Percentiles rank a stretch among this genome's conserved stretches.
Conservation (phyloP, 1,284 basidiomycete genomes). For the Cutaneotrichosporon sp. region DNA sequence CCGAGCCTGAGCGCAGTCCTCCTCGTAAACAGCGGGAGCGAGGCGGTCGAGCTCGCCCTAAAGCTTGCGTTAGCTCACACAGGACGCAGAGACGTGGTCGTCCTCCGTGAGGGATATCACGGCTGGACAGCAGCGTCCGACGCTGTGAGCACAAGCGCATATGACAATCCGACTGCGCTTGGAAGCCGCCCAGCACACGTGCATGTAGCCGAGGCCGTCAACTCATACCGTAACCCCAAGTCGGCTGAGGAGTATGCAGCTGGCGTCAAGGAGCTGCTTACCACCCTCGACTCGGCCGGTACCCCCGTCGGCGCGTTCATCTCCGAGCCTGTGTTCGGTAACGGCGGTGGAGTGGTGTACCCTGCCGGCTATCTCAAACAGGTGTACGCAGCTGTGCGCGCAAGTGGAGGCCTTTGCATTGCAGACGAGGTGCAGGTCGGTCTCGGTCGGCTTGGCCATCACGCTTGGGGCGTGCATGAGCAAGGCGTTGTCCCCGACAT, state of each 20-base stretch:
- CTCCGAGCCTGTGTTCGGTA: conserved; percentile 21
- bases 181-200: conserved; percentile 14
- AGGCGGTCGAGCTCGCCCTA: conserved; percentile 23
- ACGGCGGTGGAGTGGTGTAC: conserved; percentile 19
- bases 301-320: conserved; percentile 17
- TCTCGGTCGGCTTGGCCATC: conserved; percentile 18
- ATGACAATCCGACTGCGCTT: conserved; percentile 15
- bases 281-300: not conserved
- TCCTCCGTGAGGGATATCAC: conserved; percentile 21
- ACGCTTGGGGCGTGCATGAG: conserved; percentile 15
- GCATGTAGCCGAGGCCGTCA: conserved; percentile 15
- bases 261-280: conserved; percentile 2
- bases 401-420: conserved; percentile 18
- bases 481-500: conserved; percentile 19
- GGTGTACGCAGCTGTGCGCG: conserved; percentile 12
- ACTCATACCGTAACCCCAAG: conserved; percentile 13
- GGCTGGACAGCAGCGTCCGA: conserved; percentile 19
- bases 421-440: conserved; percentile 24
- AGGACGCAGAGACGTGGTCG: conserved; percentile 9
- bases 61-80: conserved; percentile 16
- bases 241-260: conserved; percentile 6
- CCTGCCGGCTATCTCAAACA: conserved; percentile 9
- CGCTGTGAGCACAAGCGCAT: conserved; percentile 16
- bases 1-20: conserved; percentile 12
- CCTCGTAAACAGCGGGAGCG: conserved; percentile 21